phyloP scores from a whole-genome alignment of 331 rosid species.

The Quercus lobata region DNA sequence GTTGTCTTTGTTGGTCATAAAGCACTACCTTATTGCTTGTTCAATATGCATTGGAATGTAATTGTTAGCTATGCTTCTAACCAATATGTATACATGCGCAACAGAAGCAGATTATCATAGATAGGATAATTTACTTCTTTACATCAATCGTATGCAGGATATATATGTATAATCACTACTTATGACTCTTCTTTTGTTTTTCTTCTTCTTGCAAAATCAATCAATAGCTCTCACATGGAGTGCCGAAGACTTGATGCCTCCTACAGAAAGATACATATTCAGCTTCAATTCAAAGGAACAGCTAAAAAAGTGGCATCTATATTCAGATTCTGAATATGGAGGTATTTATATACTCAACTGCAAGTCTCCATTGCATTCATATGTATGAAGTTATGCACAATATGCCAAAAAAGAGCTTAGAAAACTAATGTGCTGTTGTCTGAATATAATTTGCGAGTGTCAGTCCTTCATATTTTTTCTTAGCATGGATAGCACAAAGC shows the following conservation, averaged over 20 bases:
- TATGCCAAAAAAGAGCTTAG: background rate
- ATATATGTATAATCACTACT: background rate
- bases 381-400: background rate
- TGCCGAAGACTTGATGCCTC: constrained; percentile 81
- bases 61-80: background rate
- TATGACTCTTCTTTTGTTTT: background rate
- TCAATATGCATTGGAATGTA: background rate
- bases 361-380: background rate
- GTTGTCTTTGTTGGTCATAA: background rate
- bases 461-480: background rate
- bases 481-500: background rate
- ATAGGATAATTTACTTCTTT: background rate
- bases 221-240: constrained; percentile 56
- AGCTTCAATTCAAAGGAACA: constrained; percentile 77
- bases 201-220: constrained; percentile 9
- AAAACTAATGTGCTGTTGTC: background rate
- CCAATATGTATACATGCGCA: background rate
- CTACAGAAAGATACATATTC: constrained; percentile 70
- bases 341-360: constrained; percentile 31
- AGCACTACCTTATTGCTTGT: background rate
- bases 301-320: constrained; percentile 80
- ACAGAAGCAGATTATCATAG: background rate
- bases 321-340: constrained; percentile 90
- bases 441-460: background rate
- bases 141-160: background rate